Base-by-base conservation (phyloP, 192 early-diverging fungal species). In the Backusella circina region DNA sequence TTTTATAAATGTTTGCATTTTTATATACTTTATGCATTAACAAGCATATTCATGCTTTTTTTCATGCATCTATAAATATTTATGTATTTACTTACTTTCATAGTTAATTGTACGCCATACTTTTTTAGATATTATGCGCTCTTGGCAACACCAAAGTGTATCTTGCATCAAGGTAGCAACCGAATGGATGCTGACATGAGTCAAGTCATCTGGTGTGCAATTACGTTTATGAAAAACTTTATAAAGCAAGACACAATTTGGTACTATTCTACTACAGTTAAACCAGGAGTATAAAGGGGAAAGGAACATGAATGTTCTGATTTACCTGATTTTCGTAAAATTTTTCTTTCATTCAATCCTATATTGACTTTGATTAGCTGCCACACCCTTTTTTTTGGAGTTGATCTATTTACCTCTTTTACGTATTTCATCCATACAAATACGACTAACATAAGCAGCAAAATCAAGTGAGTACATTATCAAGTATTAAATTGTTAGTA, bases 281-380 rank as follows among this genome's bases (percentile, higher is more conserved):
- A 68, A 38, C 10, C 23, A 68, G 33, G 33, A 21, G n/a, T 10
- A 68, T n/a, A 38, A 68, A 68, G 38, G 26, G 33, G 44, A 31
- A 68, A 18, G 33, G 31, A 41, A 21, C 23, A 30, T 15, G n/a
- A 30, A 36, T 32, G 10, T 33, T 38, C 41, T 41, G 26, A 16
- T 32, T 38, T 80, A 80, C 79, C 79, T 68, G 79, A 75, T 67
- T 80, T 80, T 65, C 74, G 41, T 38, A 80, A 38, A n/a, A 80
- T 67, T 33, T 80, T 80, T 65, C 74, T 67, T 44, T 80, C 79
- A 23, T 75, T 57, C 26, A 80, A 51, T 1, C 79, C 79, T 80
- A 57, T 30, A 31, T 30, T 65, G 35, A 35, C 18, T 57, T 21
- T 61, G 32, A 35, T 54, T 47, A 36, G 4, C 5, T 18, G 21